Base-by-base conservation (phyloP, 495 filamentous ascomycete genomes). In the Aspergillus bertholletiae region DNA sequence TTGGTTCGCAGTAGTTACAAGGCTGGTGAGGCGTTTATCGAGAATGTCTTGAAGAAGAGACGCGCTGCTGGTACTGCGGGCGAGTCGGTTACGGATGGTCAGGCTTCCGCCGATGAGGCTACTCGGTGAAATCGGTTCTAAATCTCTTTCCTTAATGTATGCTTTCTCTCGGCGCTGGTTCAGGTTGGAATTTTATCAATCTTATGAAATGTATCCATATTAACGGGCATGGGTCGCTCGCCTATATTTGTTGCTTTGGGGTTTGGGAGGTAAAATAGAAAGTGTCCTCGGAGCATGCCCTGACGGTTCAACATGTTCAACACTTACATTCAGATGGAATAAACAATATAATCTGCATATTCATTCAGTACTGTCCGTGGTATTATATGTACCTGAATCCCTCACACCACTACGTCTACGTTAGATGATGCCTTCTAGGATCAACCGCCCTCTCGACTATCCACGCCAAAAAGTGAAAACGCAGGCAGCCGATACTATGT, bases 21-120 rank as follows among this genome's bases (percentile, higher is more conserved):
- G 75, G 94, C 94, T 11, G 94, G 94, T 7, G 94, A 98, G 75
- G 91, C 90, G 0, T 98, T 98, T 72, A 97, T 98, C 56, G 95
- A 98, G 79, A 97, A 98, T 60, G 94, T 97, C 7, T 73, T 98
- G 39, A 88, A 88, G 79, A 96, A 96, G 83, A 80, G 93, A 49
- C 80, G 82, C 13, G 77, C 79, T 24, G 64, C 57, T 3, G 79
- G 76, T 28, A 60, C 61, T 15, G 47, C 58, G 49, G 58, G 56
- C 11, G 39, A 63, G 51, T 52, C 58, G 7, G 56, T 66, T 18
- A 58, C 60, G 15, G 57, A 64, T 17, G 47, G 52, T 54, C 63
- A 57, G n/a, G 17, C 61, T 45, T 57, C 59, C 46, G 56, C 57
- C 18, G 64, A 66, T 15, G 69, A 70, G 46, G 65, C 59, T 26